phyloP scores from a whole-genome alignment of 768 basidiomycete genomes.

The Holtermanniella nyarrowii region DNA sequence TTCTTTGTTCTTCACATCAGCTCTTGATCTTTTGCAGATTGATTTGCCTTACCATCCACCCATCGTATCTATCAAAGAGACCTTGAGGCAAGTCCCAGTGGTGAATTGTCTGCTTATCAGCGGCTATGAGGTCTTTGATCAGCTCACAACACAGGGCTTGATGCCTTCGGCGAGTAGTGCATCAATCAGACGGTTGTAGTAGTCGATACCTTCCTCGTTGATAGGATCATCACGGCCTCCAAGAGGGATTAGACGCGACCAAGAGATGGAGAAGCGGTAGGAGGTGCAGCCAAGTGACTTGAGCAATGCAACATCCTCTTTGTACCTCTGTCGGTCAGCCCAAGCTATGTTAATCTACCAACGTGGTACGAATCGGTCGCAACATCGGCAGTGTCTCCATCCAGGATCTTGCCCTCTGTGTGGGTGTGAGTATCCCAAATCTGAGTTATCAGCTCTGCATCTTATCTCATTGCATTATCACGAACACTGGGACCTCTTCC shows the following conservation, averaged over 20 bases:
- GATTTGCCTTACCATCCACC: constrained; percentile 6
- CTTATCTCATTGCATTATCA: constrained; percentile 13
- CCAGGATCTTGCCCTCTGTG: constrained; percentile 2
- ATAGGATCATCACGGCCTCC: constrained; percentile 16
- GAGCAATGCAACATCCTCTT: constrained; percentile 26
- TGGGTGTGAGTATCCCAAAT: constrained; percentile 8
- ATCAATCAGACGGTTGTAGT: constrained; percentile 28
- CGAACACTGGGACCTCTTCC: constrained; percentile 18
- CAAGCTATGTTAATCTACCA: not conserved
- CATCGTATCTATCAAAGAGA: constrained; percentile 18
- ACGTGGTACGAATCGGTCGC: constrained; percentile 22
- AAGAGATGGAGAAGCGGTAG: constrained; percentile 24
- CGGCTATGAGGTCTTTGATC: not conserved
- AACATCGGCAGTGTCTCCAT: constrained; percentile 17
- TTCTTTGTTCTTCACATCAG: not conserved
- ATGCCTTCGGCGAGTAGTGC: constrained; percentile 21
- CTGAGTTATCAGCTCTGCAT: too few species aligned
- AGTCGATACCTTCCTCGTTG: constrained; percentile 19
- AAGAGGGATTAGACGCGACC: constrained; percentile 22
- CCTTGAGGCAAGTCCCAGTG: constrained; percentile 31
- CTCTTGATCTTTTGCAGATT: not conserved
- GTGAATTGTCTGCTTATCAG: constrained; percentile 15
- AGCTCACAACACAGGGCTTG: constrained; percentile 13
- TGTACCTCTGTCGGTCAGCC: constrained; percentile 12
- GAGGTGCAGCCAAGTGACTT: constrained; percentile 23